Conservation (phyloP, 2,329 filamentous ascomycete genomes). For the Drechslera avenae region DNA sequence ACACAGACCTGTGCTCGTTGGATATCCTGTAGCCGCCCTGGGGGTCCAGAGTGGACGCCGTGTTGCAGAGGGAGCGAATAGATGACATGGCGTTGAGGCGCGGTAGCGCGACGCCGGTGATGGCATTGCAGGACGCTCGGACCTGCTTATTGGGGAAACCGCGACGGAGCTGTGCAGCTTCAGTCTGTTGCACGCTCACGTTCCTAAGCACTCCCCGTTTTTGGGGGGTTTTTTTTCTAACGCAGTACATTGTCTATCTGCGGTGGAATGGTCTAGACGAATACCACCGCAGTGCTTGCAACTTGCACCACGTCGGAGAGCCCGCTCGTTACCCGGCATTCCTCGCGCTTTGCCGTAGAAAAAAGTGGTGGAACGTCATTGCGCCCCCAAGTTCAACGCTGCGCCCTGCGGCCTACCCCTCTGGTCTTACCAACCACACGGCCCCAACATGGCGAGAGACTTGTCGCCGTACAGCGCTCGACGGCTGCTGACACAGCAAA, state of each 20-base stretch:
- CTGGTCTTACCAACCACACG: slow-evolving; percentile 4
- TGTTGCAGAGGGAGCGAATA: slow-evolving; percentile 12
- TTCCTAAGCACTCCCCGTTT: not conserved
- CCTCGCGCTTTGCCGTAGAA: slow-evolving; percentile 1
- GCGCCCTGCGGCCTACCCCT: slow-evolving; percentile 12
- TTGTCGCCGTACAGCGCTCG: slow-evolving; percentile 42
- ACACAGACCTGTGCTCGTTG: not conserved
- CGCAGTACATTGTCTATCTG: not conserved
- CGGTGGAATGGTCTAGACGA: slow-evolving; percentile 12
- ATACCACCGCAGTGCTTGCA: slow-evolving; percentile 5
- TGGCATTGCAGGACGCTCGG: slow-evolving; percentile 12
- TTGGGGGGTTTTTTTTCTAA: not conserved
- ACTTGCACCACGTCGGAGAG: not conserved
- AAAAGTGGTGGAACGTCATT: slow-evolving; percentile 18
- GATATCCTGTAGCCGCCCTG: slow-evolving; percentile 11
- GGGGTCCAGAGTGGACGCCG: slow-evolving; percentile 3
- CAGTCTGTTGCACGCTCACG: not conserved
- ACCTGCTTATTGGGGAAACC: slow-evolving; percentile 13
- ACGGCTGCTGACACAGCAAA: slow-evolving; percentile 35
- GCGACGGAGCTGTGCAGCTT: slow-evolving; percentile 5
- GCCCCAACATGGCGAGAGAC: slow-evolving; percentile 32
- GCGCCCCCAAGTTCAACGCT: slow-evolving; percentile 8
- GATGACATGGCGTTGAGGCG: slow-evolving; percentile 6
- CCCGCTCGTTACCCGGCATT: slow-evolving; percentile 7
- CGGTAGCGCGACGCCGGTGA: slow-evolving; percentile 9